Conservation (phyloP, 352 stramenopile species). For the Elongisporangium senticosum region DNA sequence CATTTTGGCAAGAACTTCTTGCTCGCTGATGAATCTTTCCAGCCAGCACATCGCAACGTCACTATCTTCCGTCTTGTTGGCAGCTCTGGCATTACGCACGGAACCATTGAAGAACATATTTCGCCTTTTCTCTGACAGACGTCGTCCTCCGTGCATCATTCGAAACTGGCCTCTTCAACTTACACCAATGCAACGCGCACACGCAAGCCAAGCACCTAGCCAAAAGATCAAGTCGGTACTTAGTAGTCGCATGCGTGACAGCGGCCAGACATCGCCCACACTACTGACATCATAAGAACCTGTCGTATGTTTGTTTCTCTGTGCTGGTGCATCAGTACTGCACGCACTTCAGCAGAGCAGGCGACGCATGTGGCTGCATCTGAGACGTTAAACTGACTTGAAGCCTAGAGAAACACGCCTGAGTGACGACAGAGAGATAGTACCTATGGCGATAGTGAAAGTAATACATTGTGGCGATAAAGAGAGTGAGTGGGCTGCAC, state of each 20-base stretch:
- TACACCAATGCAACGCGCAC: background rate
- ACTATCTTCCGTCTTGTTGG: background rate
- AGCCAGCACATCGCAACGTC: background rate
- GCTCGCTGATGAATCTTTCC: too few species aligned
- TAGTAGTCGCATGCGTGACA: background rate
- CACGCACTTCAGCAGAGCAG: background rate
- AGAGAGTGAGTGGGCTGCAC: background rate
- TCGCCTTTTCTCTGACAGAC: constrained; percentile 2
- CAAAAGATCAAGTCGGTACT: background rate
- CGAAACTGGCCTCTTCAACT: background rate
- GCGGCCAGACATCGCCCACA: background rate
- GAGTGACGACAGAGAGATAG: background rate
- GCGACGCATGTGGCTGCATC: background rate
- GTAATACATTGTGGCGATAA: background rate
- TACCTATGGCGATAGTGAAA: background rate
- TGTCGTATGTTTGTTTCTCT: background rate
- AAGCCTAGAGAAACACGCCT: background rate
- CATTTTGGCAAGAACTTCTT: too few species aligned
- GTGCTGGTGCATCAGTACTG: background rate
- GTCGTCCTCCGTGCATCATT: background rate
- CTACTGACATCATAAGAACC: background rate
- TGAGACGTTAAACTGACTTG: background rate
- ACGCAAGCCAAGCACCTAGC: background rate
- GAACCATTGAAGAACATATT: background rate
- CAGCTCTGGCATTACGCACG: background rate